Evolutionary conservation across 2,329 filamentous ascomycete genomes (phyloP).

Genomic region (Diaporthe sp.): DNA sequence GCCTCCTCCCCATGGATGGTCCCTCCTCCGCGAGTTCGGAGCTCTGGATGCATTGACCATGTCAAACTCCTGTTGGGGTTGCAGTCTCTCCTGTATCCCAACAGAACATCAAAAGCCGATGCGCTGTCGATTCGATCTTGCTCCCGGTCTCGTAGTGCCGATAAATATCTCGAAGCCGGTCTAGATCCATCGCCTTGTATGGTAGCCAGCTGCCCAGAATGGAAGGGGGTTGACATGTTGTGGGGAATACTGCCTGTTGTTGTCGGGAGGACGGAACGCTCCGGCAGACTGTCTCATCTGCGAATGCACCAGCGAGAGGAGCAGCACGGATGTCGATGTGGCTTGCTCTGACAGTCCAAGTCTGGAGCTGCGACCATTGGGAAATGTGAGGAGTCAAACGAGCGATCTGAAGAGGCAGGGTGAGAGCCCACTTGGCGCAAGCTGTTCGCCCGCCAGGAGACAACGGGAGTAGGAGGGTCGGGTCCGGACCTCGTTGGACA

Average conservation of each 20-base stretch:
- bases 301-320: not conserved
- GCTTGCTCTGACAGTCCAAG: conserved; percentile 16
- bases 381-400: conserved; percentile 7
- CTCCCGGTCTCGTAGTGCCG: not conserved
- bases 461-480: conserved; percentile 14
- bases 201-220: not conserved
- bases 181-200: not conserved
- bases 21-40: conserved; percentile 7
- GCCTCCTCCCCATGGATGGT: not conserved
- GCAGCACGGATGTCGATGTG: conserved; percentile 12
- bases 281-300: not conserved
- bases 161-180: not conserved
- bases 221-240: not conserved
- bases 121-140: conserved; percentile 8
- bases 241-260: not conserved
- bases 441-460: not conserved
- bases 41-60: conserved; percentile 22
- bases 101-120: conserved; percentile 9
- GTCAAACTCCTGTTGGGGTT: conserved; percentile 23
- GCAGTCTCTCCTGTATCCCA: not conserved
- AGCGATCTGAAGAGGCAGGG: conserved; percentile 1
- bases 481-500: conserved; percentile 8
- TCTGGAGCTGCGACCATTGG: not conserved
- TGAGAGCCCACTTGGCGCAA: not conserved
- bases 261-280: not conserved